These are phyloP conservation scores for Stenogyne calaminthoides DNA, from an alignment of 305 asterid species.

Conservation along the genomic window DNA sequence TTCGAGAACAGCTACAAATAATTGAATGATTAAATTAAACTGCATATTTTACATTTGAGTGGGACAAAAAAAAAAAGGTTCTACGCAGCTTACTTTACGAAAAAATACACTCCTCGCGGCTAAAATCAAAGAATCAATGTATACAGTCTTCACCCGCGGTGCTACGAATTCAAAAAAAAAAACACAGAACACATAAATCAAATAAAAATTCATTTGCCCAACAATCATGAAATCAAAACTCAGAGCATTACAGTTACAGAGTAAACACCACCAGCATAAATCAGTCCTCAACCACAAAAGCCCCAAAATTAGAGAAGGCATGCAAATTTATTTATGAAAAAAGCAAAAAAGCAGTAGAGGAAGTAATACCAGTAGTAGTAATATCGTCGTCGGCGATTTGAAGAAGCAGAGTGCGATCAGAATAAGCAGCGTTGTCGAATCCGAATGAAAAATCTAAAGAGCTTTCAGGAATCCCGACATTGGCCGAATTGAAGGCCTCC, in stretches of 20 bases:
- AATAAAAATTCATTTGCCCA: no score
- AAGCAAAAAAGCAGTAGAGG: neutral
- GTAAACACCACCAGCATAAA: no score
- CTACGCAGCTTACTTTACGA: neutral
- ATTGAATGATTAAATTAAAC: neutral
- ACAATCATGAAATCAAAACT: no score
- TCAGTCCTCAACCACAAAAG: neutral
- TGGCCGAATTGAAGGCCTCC: neutral
- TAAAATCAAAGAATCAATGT: neutral
- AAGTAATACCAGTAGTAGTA: neutral
- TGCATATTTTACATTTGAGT: no score
- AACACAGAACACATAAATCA: neutral
- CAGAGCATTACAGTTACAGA: no score
- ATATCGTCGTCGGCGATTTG: neutral
- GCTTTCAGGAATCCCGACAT: neutral
- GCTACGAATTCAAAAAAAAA: neutral
- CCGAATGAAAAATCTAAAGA: neutral
- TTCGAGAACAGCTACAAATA: neutral
- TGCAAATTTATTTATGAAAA: no score
- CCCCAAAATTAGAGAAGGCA: neutral
- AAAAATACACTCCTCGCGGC: neutral
- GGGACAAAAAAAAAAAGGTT: no score
- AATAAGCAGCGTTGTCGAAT: neutral
- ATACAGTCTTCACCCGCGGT: neutral
- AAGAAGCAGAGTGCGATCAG: neutral